These are phyloP conservation scores for Stromatinia cepivora DNA, from an alignment of 2,329 filamentous ascomycete species.

Conservation along the genomic window DNA sequence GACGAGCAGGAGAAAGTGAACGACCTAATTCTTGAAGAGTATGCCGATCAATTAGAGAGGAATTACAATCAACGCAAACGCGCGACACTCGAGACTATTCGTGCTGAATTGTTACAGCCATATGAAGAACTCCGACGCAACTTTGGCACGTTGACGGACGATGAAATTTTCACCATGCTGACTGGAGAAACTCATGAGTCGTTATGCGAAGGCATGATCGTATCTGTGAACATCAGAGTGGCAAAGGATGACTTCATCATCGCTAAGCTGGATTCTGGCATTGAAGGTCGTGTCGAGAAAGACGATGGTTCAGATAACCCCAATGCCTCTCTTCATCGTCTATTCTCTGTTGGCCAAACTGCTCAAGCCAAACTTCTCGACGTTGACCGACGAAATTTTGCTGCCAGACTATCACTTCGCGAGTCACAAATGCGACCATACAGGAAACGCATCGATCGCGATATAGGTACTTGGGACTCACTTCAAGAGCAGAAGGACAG, in stretches of 20 bases:
- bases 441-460: conserved; percentile 67
- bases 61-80: conserved; percentile 95
- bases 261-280: conserved; percentile 88
- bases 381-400: conserved; percentile 82
- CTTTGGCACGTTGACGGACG: conserved; percentile 67
- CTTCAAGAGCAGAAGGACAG: conserved; percentile 77
- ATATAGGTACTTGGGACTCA: conserved; percentile 84
- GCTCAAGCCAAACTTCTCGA: conserved; percentile 85
- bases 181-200: conserved; percentile 89
- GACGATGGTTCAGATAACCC: conserved; percentile 76
- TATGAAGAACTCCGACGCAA: conserved; percentile 91
- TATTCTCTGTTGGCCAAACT: conserved; percentile 79
- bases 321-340: conserved; percentile 65
- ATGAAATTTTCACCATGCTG: conserved; percentile 93
- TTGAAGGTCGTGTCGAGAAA: conserved; percentile 83
- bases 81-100: conserved; percentile 92
- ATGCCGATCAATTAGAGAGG: conserved; percentile 89
- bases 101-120: conserved; percentile 85
- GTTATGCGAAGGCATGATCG: conserved; percentile 84
- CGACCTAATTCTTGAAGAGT: conserved; percentile 93
- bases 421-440: conserved; percentile 79
- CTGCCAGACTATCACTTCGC: conserved; percentile 78
- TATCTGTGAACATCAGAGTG: conserved; percentile 83
- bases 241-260: conserved; percentile 93
- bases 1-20: conserved; percentile 94